Evolutionary conservation across 345 rosid species (phyloP), one percentile per base, ranked within the genome.

Genomic region (Eucalyptus leucophloia): DNA sequence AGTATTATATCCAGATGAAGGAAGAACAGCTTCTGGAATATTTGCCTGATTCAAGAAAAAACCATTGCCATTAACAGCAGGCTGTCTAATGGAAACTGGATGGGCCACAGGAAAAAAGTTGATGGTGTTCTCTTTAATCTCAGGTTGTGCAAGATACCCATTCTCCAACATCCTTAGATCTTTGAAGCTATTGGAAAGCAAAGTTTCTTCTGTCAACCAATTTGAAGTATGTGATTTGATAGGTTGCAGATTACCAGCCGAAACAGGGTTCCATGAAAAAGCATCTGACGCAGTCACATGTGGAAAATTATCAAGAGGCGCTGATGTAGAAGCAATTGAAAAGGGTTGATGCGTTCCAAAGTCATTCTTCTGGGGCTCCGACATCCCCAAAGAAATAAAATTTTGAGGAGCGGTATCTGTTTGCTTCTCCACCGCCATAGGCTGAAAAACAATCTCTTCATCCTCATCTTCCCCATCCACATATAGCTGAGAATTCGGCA

Each of bases 381-480:
- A 88, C 89, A 93, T 94, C 81, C 93, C 96, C 93, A 87, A 87
- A 56, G 93, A 91, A n/a, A 82, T 65, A 93, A 89, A 91, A 69
- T 89, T 89, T 82, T 94, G 91, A 88, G 92, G 91, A 92, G 91
- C 60, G 47, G 86, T 93, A 89, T 92, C 95, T 82, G 90, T 90
- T 90, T 90, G 93, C 93, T 95, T 98, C 91, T 94, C 98, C 88
- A 94, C 42, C 65, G 92, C 95, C 45, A 91, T 90, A 87, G 98
- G 99, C 94, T 96, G 95, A 92, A 97, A 98, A 91, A 98, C 98
- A 93, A 98, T 98, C 87, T 94, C 99, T 93, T 98, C 99, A 87
- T 96, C 99, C 54, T 97, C 99, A 47, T 94, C 99, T 34, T 96
- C 99, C 90, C 92, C 98, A 85, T 93, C 97, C 90, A 92, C 34